These are phyloP conservation scores for Aspergillus eucalypticola DNA, from an alignment of 2,329 filamentous ascomycete genomes.

Conservation along the genomic window DNA sequence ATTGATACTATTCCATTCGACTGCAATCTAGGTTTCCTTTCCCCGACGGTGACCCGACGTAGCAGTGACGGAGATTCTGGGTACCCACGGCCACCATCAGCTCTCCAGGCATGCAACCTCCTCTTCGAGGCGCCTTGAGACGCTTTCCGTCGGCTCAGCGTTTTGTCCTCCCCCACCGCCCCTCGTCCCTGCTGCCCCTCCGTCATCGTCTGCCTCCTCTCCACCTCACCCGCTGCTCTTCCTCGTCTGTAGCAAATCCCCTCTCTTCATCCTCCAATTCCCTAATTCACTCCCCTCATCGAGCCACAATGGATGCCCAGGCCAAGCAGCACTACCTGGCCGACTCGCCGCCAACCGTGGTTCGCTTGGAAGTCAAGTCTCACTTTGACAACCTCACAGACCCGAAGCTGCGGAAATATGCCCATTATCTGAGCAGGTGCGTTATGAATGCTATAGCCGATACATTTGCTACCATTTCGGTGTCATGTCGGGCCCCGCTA, in stretches of 20 bases:
- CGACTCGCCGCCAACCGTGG: slow-evolving; percentile 84
- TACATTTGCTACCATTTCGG: neutral
- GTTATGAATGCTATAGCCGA: slow-evolving; percentile 22
- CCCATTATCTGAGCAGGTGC: slow-evolving; percentile 81
- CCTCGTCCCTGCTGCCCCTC: slow-evolving; percentile 13
- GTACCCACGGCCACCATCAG: neutral
- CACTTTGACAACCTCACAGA: slow-evolving; percentile 71
- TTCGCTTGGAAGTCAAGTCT: slow-evolving; percentile 84
- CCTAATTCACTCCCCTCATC: slow-evolving; percentile 16
- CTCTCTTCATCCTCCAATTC: slow-evolving; percentile 15
- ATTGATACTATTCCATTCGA: neutral
- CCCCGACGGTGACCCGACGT: slow-evolving; percentile 9
- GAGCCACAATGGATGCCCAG: slow-evolving; percentile 41
- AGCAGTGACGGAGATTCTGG: neutral
- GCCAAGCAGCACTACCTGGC: slow-evolving; percentile 72
- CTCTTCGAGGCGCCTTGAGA: slow-evolving; percentile 23
- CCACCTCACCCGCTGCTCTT: slow-evolving; percentile 14
- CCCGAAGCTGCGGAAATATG: slow-evolving; percentile 77
- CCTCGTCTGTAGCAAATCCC: slow-evolving; percentile 20
- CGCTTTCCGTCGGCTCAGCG: slow-evolving; percentile 23
- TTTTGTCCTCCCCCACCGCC: slow-evolving; percentile 21
- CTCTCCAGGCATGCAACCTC: slow-evolving; percentile 22
- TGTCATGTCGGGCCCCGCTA: neutral
- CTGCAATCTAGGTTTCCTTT: neutral
- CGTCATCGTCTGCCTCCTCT: slow-evolving; percentile 20